These are phyloP conservation scores for Candida silvicultrix DNA, from an alignment of 805 yeast species.

Conservation along the genomic window DNA sequence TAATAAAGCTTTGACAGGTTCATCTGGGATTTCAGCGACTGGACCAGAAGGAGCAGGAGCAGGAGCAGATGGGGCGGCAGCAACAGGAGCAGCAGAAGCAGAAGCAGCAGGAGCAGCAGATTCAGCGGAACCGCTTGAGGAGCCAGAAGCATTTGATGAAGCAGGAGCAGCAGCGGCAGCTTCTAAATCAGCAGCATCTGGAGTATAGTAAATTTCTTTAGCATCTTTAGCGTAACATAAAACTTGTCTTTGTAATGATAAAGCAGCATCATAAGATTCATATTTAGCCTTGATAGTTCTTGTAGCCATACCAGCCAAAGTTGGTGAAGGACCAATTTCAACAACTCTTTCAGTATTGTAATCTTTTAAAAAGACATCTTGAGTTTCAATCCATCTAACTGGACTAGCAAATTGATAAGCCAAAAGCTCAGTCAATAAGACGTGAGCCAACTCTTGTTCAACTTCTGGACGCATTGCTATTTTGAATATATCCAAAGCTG, in stretches of 20 bases:
- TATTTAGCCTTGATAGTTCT: constrained; percentile 91
- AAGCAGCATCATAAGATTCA: constrained; percentile 96
- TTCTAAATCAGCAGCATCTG: constrained; percentile 51
- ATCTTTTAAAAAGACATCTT: constrained; percentile 92
- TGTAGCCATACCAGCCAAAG: constrained; percentile 97
- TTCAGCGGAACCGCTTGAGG: constrained; percentile 33
- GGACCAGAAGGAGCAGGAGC: constrained; percentile 74
- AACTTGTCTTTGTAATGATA: constrained; percentile 80
- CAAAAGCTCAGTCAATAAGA: constrained; percentile 86
- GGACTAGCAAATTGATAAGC: constrained; percentile 99
- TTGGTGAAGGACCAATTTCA: constrained; percentile 98
- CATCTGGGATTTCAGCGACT: constrained; percentile 80
- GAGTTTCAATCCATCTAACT: constrained; percentile 99
- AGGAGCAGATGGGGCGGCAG: constrained; percentile 49
- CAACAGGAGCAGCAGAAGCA: constrained; percentile 52
- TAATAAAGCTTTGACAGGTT: constrained; percentile 79
- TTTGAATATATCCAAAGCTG: not conserved
- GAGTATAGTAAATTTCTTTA: constrained; percentile 92
- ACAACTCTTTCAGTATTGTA: constrained; percentile 95
- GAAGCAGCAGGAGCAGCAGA: constrained; percentile 51
- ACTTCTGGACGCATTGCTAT: constrained; percentile 68
- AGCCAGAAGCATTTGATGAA: constrained; percentile 21
- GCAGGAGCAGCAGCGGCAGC: constrained; percentile 21
- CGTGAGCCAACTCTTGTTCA: constrained; percentile 96
- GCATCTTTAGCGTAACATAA: constrained; percentile 94